Conservation (phyloP, 2,329 filamentous ascomycete genomes). For the Alternaria arbusti region DNA sequence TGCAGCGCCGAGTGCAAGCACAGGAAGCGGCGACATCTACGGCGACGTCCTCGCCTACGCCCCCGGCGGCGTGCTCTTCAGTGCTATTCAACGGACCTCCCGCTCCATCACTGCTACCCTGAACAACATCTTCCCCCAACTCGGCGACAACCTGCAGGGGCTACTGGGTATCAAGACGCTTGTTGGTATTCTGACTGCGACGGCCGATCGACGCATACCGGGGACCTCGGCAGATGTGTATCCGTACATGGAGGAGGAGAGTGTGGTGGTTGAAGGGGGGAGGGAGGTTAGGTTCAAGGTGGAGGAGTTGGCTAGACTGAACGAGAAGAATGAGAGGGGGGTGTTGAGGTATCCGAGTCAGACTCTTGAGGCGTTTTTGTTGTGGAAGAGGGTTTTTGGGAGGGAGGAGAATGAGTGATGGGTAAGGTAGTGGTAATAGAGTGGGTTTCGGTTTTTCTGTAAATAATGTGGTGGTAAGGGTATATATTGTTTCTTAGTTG, state of each 20-base stretch:
- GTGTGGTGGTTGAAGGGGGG: constrained; percentile 8
- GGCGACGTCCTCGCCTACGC: constrained; percentile 36
- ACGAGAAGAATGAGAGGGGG: constrained; percentile 21
- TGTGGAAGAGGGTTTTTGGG: constrained; percentile 40
- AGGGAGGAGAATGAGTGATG: background rate
- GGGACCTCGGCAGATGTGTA: constrained; percentile 35
- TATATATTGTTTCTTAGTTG: background rate
- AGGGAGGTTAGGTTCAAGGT: constrained; percentile 16
- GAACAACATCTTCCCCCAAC: constrained; percentile 29
- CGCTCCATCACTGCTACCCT: constrained; percentile 15
- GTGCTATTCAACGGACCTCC: constrained; percentile 21
- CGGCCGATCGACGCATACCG: constrained; percentile 42
- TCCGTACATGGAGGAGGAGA: constrained; percentile 25
- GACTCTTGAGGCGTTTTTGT: constrained; percentile 33
- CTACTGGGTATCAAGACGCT: constrained; percentile 37
- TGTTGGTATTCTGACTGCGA: constrained; percentile 37
- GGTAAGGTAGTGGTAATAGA: background rate
- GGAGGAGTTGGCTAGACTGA: constrained; percentile 23
- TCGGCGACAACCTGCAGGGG: constrained; percentile 37
- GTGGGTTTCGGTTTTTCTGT: background rate
- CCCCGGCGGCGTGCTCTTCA: constrained; percentile 33
- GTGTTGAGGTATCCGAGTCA: constrained; percentile 39
- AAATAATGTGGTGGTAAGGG: background rate
- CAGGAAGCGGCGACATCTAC: constrained; percentile 45
- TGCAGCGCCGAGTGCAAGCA: background rate